Evolutionary conservation across 345 rosid species (phyloP), one percentile per base, ranked within the genome.

Genomic region (Punica granatum): DNA sequence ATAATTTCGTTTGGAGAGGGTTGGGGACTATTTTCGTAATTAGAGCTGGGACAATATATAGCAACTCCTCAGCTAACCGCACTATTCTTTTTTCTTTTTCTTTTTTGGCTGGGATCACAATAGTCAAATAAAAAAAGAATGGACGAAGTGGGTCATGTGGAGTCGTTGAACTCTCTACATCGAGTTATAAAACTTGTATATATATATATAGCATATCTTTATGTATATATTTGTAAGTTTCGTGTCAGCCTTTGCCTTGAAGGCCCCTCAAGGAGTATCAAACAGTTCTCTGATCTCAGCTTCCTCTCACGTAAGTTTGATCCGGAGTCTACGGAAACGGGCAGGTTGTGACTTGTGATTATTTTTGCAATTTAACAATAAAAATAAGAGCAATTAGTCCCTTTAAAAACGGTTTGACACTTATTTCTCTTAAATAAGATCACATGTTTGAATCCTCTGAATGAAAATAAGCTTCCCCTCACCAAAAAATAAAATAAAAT

Each of bases 21-120:
- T 3, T 51, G 15, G 2, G 2, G 60, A 25, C 60, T 54, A 23
- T 25, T 23, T 54, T 12, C n/a, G 13, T 54, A 54, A 23, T 54
- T 1, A 11, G 19, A 56, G 19, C 34, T 3, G 61, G 26, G 33
- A 56, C 34, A 26, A 44, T 3, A 12, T n/a, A n/a, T n/a, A 56
- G 34, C 61, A 26, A 56, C 61, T 56, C 10, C 61, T 26, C 61
- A 56, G 33, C 61, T 56, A 56, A 56, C 61, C 61, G 33, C 61
- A 56, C 34, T 4, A 56, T 53, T 53, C 7, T 28, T 56, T 30
- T 56, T 21, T 18, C 16, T 15, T 30, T 26, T 28, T 15, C 8
- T 23, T 23, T 23, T 14, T 21, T n/a, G n/a, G n/a, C 53, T 46
- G 19, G 53, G 58, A 23, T n/a, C 58, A 51, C 7, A 7, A 7